These are phyloP conservation scores for Puccinia horiana DNA, from an alignment of 1,284 basidiomycete species.

Conservation along the genomic window DNA sequence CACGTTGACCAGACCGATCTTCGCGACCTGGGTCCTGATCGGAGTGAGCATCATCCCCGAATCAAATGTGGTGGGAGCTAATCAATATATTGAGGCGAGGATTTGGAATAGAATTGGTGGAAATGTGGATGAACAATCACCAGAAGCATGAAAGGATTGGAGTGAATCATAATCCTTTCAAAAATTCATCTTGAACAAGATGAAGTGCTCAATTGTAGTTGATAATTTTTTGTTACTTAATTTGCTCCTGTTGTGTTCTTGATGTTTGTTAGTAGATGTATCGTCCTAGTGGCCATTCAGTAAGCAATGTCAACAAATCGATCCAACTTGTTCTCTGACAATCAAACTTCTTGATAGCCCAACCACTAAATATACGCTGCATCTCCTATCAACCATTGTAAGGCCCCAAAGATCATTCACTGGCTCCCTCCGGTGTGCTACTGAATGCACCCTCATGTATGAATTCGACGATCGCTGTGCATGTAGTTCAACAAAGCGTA, in stretches of 20 bases:
- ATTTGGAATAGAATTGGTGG: constrained; percentile 32
- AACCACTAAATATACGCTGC: too few relatives aligned
- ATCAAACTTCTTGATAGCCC: too few relatives aligned
- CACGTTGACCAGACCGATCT: constrained; percentile 10
- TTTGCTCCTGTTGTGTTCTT: too few relatives aligned
- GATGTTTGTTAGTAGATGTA: neutral
- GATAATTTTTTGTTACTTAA: too few relatives aligned
- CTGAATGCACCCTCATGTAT: too few relatives aligned
- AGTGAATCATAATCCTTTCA: neutral
- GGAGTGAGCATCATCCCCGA: constrained; percentile 35
- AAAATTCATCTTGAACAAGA: neutral
- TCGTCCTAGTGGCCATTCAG: neutral
- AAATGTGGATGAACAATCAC: neutral
- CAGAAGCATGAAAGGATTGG: neutral
- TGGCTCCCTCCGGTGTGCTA: too few relatives aligned
- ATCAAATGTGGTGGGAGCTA: constrained; percentile 24
- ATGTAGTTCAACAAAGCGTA: too few relatives aligned
- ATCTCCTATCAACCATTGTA: too few relatives aligned
- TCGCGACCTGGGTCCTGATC: constrained; percentile 17
- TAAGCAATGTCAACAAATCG: neutral
- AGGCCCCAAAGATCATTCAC: too few relatives aligned
- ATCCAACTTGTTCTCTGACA: neutral
- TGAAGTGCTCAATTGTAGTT: neutral
- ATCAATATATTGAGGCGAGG: constrained; percentile 16
- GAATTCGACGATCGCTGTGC: too few relatives aligned